A percentile compares a stretch with the other conserved stretches of the same genome.
Conservation (phyloP, 495 filamentous ascomycete genomes). For the Trichoderma asperelloides region DNA sequence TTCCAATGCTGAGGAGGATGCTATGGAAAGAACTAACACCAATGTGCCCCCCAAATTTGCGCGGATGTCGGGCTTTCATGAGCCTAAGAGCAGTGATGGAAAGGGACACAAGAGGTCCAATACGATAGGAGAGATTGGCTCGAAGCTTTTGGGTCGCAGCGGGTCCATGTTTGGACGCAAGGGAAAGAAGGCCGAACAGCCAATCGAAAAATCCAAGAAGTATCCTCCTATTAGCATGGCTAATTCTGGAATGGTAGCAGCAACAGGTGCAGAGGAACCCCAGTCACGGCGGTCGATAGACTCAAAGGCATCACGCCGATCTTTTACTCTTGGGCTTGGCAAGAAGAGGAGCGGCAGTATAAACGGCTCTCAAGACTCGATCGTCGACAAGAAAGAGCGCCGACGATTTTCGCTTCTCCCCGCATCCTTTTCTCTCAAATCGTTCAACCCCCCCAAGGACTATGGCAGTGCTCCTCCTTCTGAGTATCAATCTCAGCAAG, state of each 20-base stretch:
- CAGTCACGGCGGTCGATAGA: slow-evolving; percentile 67
- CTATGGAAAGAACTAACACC: slow-evolving; percentile 51
- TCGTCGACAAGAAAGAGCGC: slow-evolving; percentile 47
- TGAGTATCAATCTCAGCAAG: slow-evolving; percentile 30
- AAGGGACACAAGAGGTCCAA: slow-evolving; percentile 88
- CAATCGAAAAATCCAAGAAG: slow-evolving; percentile 42
- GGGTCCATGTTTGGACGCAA: slow-evolving; percentile 65
- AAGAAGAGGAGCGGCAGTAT: slow-evolving; percentile 60
- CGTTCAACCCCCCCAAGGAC: slow-evolving; percentile 39
- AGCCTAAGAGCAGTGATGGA: slow-evolving; percentile 17
- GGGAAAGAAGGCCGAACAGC: slow-evolving; percentile 36
- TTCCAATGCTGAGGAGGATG: slow-evolving; percentile 12
- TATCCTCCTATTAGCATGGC: slow-evolving; percentile 79
- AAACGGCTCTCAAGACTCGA: slow-evolving; percentile 38
- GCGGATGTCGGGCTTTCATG: slow-evolving; percentile 36
- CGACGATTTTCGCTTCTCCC: slow-evolving; percentile 74
- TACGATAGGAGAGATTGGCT: slow-evolving; percentile 72
- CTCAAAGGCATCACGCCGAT: slow-evolving; percentile 56
- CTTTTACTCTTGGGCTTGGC: slow-evolving; percentile 63
- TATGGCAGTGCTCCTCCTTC: slow-evolving; percentile 22
- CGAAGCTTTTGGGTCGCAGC: slow-evolving; percentile 70
- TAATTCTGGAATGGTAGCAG: slow-evolving; percentile 28
- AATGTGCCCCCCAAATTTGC: slow-evolving; percentile 43
- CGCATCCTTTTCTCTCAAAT: slow-evolving; percentile 59
- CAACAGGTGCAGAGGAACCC: slow-evolving; percentile 34